phyloP scores from a whole-genome alignment of 2,329 filamentous ascomycete genomes.

The Penicillium decumbens region DNA sequence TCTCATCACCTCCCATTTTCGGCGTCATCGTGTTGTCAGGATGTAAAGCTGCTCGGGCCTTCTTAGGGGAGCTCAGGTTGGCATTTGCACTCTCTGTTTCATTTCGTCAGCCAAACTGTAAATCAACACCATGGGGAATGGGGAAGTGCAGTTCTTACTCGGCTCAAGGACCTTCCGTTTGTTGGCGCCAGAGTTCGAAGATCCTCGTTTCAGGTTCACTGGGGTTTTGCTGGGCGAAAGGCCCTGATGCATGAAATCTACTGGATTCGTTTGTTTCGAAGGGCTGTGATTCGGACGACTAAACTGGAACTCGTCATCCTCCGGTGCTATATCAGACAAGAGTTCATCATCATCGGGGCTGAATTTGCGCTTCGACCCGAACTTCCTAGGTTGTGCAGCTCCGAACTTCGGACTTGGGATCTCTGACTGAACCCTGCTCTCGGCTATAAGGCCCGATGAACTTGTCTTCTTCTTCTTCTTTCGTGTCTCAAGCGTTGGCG shows the following conservation, averaged over 20 bases:
- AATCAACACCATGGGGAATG: neutral
- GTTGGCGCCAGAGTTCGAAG: slow-evolving; percentile 12
- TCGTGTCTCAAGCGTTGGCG: slow-evolving; percentile 31
- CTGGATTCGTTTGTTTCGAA: slow-evolving; percentile 8
- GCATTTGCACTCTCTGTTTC: slow-evolving; percentile 48
- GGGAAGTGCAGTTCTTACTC: slow-evolving; percentile 32
- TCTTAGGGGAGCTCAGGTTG: slow-evolving; percentile 36
- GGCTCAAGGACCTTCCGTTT: slow-evolving; percentile 40
- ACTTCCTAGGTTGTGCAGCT: slow-evolving; percentile 33
- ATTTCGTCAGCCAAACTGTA: neutral
- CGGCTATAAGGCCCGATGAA: neutral
- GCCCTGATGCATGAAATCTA: slow-evolving; percentile 7
- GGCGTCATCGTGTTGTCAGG: slow-evolving; percentile 15
- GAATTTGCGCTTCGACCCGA: slow-evolving; percentile 56
- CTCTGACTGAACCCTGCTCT: neutral
- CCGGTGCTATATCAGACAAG: slow-evolving; percentile 8
- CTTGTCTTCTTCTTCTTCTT: slow-evolving; percentile 25
- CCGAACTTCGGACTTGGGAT: slow-evolving; percentile 1
- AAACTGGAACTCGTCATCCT: slow-evolving; percentile 36
- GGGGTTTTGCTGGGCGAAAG: slow-evolving; percentile 17
- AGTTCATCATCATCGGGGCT: slow-evolving; percentile 49
- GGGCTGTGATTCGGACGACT: slow-evolving; percentile 25
- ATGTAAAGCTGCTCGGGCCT: slow-evolving; percentile 17
- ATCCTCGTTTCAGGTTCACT: slow-evolving; percentile 11
- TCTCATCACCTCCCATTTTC: slow-evolving; percentile 12